phyloP scores from a whole-genome alignment of 2,329 filamentous ascomycete species.

The Xylaria sp. region DNA sequence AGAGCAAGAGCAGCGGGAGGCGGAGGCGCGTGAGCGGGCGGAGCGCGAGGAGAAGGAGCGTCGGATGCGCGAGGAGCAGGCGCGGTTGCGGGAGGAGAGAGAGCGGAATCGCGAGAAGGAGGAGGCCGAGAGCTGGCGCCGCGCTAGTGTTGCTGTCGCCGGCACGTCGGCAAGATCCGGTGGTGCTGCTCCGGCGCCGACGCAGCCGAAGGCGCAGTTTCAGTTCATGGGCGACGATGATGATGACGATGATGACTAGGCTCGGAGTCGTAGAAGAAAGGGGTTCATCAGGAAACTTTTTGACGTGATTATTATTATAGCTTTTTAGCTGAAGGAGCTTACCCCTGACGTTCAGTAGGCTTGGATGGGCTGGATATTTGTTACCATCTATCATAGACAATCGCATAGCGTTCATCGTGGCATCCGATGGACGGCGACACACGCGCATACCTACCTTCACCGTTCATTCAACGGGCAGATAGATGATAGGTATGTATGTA shows the following conservation, averaged over 20 bases:
- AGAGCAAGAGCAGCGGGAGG: conserved; percentile 45
- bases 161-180: conserved; percentile 5
- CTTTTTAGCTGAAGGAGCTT: too few species aligned
- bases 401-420: not conserved
- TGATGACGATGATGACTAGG: conserved; percentile 38
- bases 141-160: conserved; percentile 15
- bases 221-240: conserved; percentile 51
- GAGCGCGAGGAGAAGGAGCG: conserved; percentile 45
- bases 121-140: conserved; percentile 28
- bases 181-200: conserved; percentile 19
- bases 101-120: conserved; percentile 41
- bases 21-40: conserved; percentile 43
- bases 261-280: too few species aligned
- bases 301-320: not conserved
- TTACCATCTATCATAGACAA: not conserved
- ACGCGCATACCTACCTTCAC: not conserved
- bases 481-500: not conserved
- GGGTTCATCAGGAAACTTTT: not conserved
- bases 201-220: conserved; percentile 45
- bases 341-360: too few species aligned
- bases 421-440: not conserved
- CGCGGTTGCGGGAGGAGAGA: conserved; percentile 23
- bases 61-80: conserved; percentile 39
- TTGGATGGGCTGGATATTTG: too few species aligned
- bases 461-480: not conserved